A percentile compares a stretch with the other conserved stretches of the same genome.
Evolutionary conservation across 2,329 filamentous ascomycete species (phyloP).

Genomic region (Penicillium freii): DNA sequence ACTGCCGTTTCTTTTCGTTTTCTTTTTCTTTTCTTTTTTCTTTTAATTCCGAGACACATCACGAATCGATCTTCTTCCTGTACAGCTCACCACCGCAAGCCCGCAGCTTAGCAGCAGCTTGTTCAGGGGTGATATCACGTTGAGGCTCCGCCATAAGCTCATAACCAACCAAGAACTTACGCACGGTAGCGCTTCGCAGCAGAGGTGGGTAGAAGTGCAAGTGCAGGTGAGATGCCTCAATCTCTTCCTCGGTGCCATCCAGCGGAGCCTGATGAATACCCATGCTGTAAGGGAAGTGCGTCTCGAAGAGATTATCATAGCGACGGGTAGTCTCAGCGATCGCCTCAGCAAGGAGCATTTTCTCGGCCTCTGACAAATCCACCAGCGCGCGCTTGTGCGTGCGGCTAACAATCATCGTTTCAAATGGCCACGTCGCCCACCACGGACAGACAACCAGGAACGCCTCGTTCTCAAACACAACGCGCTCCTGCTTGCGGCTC

Average conservation of each 20-base stretch:
- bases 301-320: constrained; percentile 97
- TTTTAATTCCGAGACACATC: neutral
- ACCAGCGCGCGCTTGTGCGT: constrained; percentile 80
- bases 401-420: constrained; percentile 85
- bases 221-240: constrained; percentile 86
- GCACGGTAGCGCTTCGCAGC: constrained; percentile 85
- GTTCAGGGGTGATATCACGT: constrained; percentile 94
- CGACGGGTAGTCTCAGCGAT: constrained; percentile 84
- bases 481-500: constrained; percentile 73
- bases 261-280: constrained; percentile 94
- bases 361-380: constrained; percentile 72
- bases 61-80: constrained; percentile 57
- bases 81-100: constrained; percentile 80
- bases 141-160: constrained; percentile 98
- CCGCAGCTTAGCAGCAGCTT: constrained; percentile 76
- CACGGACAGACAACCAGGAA: constrained; percentile 92
- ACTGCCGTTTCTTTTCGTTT: neutral
- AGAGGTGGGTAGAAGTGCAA: constrained; percentile 97
- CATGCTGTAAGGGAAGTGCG: constrained; percentile 94
- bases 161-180: constrained; percentile 92
- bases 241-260: constrained; percentile 74
- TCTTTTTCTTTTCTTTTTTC: neutral
- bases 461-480: constrained; percentile 80
- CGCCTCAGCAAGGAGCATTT: constrained; percentile 71
- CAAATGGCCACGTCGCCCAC: constrained; percentile 98